Evolutionary conservation across 805 yeast species (phyloP).

Genomic region (Ogataea trehalophila): DNA sequence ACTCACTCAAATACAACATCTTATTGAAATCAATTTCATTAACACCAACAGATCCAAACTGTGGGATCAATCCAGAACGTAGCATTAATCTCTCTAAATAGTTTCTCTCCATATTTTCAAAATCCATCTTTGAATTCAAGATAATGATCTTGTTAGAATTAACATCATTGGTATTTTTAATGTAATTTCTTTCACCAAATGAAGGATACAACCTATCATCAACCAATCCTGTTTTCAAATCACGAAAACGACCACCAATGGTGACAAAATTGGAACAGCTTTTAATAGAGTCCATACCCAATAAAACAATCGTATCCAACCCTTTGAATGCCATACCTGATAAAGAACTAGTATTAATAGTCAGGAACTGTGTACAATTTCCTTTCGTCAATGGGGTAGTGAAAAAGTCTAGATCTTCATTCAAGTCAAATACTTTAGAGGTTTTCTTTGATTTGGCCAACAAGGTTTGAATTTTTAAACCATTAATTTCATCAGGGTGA

Average conservation of each 20-base stretch:
- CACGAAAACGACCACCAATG: conserved; percentile 26
- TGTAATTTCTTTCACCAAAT: conserved; percentile 7
- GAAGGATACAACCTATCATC: conserved; percentile 11
- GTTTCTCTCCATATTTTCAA: conserved; percentile 27
- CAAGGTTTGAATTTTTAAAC: conserved; percentile 8
- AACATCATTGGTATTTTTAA: neutral
- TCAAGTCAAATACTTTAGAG: conserved; percentile 10
- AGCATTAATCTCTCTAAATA: conserved; percentile 27
- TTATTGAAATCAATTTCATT: conserved; percentile 16
- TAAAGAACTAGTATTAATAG: conserved; percentile 21
- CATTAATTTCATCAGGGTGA: conserved; percentile 25
- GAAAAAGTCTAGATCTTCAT: conserved; percentile 15
- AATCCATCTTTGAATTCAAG: conserved; percentile 19
- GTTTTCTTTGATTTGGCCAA: conserved; percentile 8
- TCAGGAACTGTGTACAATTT: conserved; percentile 15
- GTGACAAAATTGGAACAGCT: conserved; percentile 17
- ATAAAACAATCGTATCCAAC: conserved; percentile 21
- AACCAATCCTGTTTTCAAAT: conserved; percentile 13
- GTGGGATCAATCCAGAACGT: conserved; percentile 24
- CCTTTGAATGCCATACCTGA: conserved; percentile 26
- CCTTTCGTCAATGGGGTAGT: neutral
- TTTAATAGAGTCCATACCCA: conserved; percentile 31
- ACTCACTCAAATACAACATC: conserved; percentile 5
- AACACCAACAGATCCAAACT: conserved; percentile 17
- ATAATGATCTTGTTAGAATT: conserved; percentile 10